These are phyloP conservation scores for Tranzscheliella williamsii DNA, from an alignment of 1,284 basidiomycete genomes.

Conservation along the genomic window DNA sequence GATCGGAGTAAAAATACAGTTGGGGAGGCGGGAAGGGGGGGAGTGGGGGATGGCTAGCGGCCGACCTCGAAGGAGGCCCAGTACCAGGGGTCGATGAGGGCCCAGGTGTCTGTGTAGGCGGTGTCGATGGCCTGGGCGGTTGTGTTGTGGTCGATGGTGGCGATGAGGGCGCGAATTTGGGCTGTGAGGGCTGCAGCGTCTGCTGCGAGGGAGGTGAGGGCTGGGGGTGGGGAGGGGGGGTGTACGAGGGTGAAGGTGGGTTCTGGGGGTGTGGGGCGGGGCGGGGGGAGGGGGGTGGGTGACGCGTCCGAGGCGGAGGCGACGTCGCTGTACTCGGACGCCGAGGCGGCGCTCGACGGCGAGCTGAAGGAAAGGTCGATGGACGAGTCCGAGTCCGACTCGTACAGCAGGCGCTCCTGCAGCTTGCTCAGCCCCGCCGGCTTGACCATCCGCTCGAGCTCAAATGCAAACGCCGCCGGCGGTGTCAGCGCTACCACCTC, in stretches of 20 bases:
- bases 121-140: background rate
- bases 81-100: conserved; percentile 25
- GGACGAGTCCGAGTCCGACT: conserved; percentile 31
- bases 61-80: conserved; percentile 21
- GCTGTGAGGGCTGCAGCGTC: background rate
- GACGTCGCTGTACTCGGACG: conserved; percentile 29
- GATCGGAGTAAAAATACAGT: background rate
- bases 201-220: background rate
- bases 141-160: background rate
- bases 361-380: conserved; percentile 27
- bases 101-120: conserved; percentile 15
- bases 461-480: no score
- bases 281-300: background rate
- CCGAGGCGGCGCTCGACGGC: conserved; percentile 18
- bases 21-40: no score
- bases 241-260: background rate
- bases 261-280: conserved; percentile 5
- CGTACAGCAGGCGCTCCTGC: conserved; percentile 40
- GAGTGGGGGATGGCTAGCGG: no score
- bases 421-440: conserved; percentile 30
- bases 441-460: no score
- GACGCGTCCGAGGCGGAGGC: conserved; percentile 18
- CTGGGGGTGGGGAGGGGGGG: background rate
- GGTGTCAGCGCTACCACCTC: no score
- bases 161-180: background rate